These are phyloP conservation scores for Nepenthes mirabilis DNA, from an alignment of 148 eudicot species.

Conservation along the genomic window DNA sequence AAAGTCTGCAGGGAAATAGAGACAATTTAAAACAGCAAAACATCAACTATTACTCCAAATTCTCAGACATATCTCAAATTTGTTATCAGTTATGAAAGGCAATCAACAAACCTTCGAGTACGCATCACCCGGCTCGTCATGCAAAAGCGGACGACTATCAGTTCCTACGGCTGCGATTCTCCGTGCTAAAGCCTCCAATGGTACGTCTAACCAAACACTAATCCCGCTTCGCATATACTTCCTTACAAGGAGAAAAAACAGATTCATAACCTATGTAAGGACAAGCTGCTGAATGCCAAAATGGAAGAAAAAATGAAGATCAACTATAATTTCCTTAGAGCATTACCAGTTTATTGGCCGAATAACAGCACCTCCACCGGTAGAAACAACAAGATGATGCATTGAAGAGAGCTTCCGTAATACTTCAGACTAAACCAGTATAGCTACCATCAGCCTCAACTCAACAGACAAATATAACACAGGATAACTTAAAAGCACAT, in stretches of 20 bases:
- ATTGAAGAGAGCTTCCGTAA: conserved; percentile 47
- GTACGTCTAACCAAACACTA: conserved; percentile 92
- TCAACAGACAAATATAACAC: neutral
- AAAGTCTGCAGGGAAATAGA: conserved; percentile 35
- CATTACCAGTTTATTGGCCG: conserved; percentile 81
- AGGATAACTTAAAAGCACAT: neutral
- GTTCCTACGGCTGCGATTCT: conserved; percentile 84
- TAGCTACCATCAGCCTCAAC: neutral
- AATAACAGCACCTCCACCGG: conserved; percentile 95
- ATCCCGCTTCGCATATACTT: conserved; percentile 76
- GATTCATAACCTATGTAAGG: neutral
- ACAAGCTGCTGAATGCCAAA: neutral
- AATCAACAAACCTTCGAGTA: conserved; percentile 34
- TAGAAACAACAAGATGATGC: conserved; percentile 66
- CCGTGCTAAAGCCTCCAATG: conserved; percentile 75
- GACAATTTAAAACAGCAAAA: neutral
- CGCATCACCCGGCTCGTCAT: conserved; percentile 67
- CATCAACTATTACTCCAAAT: too few species aligned
- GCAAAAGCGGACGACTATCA: conserved; percentile 66
- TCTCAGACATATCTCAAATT: neutral
- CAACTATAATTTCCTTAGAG: neutral
- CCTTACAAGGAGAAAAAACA: conserved; percentile 23
- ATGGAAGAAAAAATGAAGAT: neutral
- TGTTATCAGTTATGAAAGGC: neutral
- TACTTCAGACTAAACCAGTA: conserved; percentile 57